Percentiles rank a stretch among this genome's conserved stretches.
Evolutionary conservation across 2,329 filamentous ascomycete genomes (phyloP).

Genomic region (Penicillium sp.): DNA sequence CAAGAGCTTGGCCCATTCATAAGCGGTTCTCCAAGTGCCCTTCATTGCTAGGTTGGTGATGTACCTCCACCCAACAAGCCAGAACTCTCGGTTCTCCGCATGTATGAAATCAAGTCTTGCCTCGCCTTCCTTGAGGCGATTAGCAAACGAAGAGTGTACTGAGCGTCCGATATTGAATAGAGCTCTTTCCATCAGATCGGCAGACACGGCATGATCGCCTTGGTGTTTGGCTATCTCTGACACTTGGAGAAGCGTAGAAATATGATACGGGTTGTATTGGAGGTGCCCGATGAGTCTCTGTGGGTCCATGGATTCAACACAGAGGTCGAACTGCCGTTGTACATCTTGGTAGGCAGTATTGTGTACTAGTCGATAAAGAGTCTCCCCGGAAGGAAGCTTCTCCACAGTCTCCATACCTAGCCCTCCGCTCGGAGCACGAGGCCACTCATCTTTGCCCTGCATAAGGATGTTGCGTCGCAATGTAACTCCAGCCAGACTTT

Average conservation of each 20-base stretch:
- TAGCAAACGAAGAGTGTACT: constrained; percentile 76
- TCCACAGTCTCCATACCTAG: constrained; percentile 73
- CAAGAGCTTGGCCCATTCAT: constrained; percentile 89
- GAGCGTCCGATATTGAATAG: constrained; percentile 92
- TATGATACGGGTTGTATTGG: constrained; percentile 76
- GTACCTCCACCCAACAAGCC: constrained; percentile 85
- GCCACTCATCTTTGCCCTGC: constrained; percentile 85
- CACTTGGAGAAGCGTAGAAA: constrained; percentile 89
- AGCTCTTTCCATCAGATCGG: constrained; percentile 84
- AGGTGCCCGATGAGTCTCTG: constrained; percentile 77
- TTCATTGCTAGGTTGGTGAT: constrained; percentile 81
- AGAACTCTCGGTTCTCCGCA: constrained; percentile 88
- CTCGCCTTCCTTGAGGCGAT: constrained; percentile 70
- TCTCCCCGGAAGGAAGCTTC: constrained; percentile 55
- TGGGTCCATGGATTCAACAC: constrained; percentile 80
- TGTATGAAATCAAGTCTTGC: constrained; percentile 77
- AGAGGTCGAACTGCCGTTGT: constrained; percentile 72
- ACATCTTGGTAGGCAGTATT: constrained; percentile 69
- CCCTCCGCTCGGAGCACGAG: constrained; percentile 71
- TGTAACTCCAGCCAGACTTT: constrained; percentile 67
- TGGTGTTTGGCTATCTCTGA: constrained; percentile 90
- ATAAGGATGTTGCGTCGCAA: constrained; percentile 78
- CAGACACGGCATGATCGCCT: constrained; percentile 78
- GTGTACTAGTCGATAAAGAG: constrained; percentile 76
- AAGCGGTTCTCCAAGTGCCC: constrained; percentile 87